These are phyloP conservation scores for Solanum corneliomulleri DNA, from an alignment of 257 asterid genomes.

Conservation along the genomic window DNA sequence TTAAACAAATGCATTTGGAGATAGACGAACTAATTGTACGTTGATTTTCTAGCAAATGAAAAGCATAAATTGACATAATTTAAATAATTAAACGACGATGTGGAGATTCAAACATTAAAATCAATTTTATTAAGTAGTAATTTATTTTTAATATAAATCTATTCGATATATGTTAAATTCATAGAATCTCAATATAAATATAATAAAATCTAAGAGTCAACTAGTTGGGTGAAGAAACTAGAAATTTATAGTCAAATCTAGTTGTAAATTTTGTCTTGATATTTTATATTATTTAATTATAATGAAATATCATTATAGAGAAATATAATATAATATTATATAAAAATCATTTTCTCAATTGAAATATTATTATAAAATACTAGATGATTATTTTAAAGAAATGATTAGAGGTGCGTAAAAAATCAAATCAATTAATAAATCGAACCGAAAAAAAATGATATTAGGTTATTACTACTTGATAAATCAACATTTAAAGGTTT, in stretches of 20 bases:
- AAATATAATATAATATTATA: too few species aligned
- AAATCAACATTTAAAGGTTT: too few species aligned
- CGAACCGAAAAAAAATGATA: too few species aligned
- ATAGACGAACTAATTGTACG: too few species aligned
- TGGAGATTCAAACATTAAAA: not conserved
- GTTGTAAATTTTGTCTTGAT: too few species aligned
- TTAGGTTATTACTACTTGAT: too few species aligned
- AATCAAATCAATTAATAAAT: too few species aligned
- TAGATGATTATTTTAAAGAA: not conserved
- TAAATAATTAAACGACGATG: not conserved
- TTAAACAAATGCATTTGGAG: too few species aligned
- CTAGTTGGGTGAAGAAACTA: not conserved
- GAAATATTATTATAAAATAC: not conserved
- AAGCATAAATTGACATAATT: not conserved
- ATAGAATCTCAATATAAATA: not conserved
- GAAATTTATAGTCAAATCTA: not conserved
- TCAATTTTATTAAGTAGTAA: rapidly evolving
- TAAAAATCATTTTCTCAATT: not conserved
- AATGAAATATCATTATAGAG: too few species aligned
- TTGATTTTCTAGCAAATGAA: too few species aligned
- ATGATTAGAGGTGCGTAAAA: too few species aligned
- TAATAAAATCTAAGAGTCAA: not conserved
- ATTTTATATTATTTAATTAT: too few species aligned
- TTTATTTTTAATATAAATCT: not conserved
- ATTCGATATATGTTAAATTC: not conserved